Evolutionary conservation across 176 grass and related monocot species (phyloP).

Genomic region (Zizania latifolia): DNA sequence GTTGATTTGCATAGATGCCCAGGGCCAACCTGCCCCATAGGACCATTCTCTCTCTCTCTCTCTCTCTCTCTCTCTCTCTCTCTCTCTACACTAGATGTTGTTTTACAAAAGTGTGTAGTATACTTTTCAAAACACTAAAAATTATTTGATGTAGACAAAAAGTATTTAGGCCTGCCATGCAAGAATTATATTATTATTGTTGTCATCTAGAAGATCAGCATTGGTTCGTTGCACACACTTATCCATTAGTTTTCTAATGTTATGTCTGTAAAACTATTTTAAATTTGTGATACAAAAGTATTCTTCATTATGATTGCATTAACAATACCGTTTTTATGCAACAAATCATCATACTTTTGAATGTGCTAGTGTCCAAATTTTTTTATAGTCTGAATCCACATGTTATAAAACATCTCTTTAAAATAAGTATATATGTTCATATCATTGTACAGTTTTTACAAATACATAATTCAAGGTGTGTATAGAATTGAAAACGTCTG

Average conservation of each 20-base stretch:
- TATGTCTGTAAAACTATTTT: not conserved
- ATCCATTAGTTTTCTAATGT: not conserved
- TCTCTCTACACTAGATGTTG: not conserved
- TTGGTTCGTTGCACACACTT: not conserved
- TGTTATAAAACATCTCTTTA: not conserved
- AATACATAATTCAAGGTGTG: not conserved
- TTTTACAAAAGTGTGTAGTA: not conserved
- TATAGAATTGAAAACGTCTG: not conserved
- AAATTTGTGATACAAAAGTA: not conserved
- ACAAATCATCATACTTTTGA: not conserved
- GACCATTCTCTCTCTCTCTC: not conserved
- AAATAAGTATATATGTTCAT: not conserved
- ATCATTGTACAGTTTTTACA: not conserved
- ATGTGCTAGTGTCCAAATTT: not conserved
- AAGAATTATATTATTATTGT: not conserved
- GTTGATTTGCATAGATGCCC: conserved; percentile 15
- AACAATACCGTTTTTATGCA: not conserved
- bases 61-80: not conserved
- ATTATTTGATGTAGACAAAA: not conserved
- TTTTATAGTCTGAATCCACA: not conserved
- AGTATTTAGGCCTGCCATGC: not conserved
- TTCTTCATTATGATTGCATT: not conserved
- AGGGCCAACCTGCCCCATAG: not conserved
- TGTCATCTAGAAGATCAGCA: too few species aligned
- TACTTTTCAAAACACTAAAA: not conserved